Evolutionary conservation across 164 flowering plant species (phyloP), one percentile per base, ranked within the genome.

Genomic region (Macadamia integrifolia): DNA sequence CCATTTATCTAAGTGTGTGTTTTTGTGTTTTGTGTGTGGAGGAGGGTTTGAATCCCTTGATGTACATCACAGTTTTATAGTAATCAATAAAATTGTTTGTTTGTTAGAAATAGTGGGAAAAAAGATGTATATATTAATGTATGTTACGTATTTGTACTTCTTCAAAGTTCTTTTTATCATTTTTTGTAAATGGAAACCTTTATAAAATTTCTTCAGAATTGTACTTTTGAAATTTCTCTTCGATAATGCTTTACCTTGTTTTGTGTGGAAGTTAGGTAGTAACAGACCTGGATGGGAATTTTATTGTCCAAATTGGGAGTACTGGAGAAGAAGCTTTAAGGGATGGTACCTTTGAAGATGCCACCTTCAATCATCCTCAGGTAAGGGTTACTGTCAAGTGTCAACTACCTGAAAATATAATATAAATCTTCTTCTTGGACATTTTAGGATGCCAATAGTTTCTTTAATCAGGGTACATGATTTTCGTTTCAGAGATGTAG

Each of bases 261-360:
- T 42, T 71, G 3, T 55, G 1, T 73, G 77, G 31, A 72, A 10
- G 69, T 61, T 80, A 93, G 98, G 95, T 93, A 66, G 97, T 91
- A 48, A 93, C 98, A 57, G 96, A 93, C 72, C 84, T 94, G 31
- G 83, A 84, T 68, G 98, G 98, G n/a, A 91, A 91, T 78, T 94
- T 85, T 75, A 71, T 90, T 60, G 70, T 85, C 67, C 98, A 94
- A 90, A 78, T 94, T 73, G 98, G 98, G 32, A 86, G 96, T 79
- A 79, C 78, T 1, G 95, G 98, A 69, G 97, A 86, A 80, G 95
- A 91, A 66, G 97, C 92, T 72, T 64, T 91, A 64, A 85, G 66
- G 44, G 97, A 94, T 82, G 97, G 98, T 65, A 76, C 74, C 64
- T 94, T 90, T 81, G 96, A 87, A 76, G 84, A 82, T 78, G 97